Conservation (phyloP, 306 rosid species). For the Mucuna pruriens region DNA sequence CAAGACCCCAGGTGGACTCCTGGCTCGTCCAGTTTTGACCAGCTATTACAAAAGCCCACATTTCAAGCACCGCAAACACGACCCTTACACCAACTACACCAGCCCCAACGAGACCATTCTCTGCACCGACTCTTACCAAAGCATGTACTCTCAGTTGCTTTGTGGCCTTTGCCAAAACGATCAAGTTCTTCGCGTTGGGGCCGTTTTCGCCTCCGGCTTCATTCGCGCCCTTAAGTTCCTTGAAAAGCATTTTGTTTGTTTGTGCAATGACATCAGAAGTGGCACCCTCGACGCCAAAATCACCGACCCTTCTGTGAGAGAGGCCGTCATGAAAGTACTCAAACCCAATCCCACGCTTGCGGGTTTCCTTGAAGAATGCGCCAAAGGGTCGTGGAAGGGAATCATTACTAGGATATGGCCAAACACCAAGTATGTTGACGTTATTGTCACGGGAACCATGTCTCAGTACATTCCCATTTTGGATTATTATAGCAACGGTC, state of each 20-base stretch:
- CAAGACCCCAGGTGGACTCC: background rate
- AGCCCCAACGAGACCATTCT: slow-evolving; percentile 19
- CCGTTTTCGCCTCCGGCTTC: slow-evolving; percentile 3
- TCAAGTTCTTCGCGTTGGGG: background rate
- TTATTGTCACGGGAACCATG: slow-evolving; percentile 16
- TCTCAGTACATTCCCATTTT: slow-evolving; percentile 18
- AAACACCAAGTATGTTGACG: slow-evolving; percentile 9
- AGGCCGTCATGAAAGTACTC: background rate
- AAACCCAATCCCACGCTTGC: slow-evolving; percentile 19
- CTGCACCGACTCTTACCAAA: slow-evolving; percentile 5
- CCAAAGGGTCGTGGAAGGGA: background rate
- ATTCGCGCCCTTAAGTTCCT: slow-evolving; percentile 24
- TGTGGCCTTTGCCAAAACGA: slow-evolving; percentile 9
- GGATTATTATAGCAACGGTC: slow-evolving; percentile 17
- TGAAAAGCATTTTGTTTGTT: background rate
- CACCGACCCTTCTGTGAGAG: background rate
- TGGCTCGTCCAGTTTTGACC: slow-evolving; percentile 21
- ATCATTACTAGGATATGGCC: slow-evolving; percentile 5
- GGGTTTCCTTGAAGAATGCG: background rate
- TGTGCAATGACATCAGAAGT: slow-evolving; percentile 4
- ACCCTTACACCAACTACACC: slow-evolving; percentile 5
- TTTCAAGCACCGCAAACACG: background rate
- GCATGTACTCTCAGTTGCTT: slow-evolving; percentile 21
- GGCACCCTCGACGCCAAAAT: background rate
- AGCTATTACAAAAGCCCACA: slow-evolving; percentile 8